Evolutionary conservation across 768 basidiomycete species (phyloP).

Genomic region (Xerocomellus amylosporus): DNA sequence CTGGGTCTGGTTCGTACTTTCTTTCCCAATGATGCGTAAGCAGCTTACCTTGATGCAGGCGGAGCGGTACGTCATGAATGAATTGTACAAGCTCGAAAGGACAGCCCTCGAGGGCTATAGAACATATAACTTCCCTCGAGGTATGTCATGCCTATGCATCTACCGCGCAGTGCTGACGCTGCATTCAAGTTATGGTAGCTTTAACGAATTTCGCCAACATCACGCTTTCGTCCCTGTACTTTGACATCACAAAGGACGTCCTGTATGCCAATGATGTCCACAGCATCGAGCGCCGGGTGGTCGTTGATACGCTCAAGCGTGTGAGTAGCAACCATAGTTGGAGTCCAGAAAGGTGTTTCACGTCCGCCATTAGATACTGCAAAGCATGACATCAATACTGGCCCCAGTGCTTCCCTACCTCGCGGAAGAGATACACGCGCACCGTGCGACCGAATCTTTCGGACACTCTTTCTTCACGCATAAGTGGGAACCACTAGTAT

Average conservation of each 20-base stretch:
- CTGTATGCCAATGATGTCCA: conserved; percentile 68
- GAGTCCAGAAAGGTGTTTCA: neutral
- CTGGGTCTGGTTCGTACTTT: conserved; percentile 59
- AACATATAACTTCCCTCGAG: conserved; percentile 78
- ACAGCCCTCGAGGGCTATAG: conserved; percentile 66
- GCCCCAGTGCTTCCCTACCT: conserved; percentile 90
- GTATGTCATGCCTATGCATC: conserved; percentile 36
- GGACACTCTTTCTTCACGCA: conserved; percentile 63
- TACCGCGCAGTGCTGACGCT: neutral
- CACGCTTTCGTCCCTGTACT: conserved; percentile 87
- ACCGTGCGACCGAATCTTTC: conserved; percentile 14
- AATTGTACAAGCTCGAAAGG: conserved; percentile 70
- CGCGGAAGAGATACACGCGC: conserved; percentile 77
- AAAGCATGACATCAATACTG: conserved; percentile 64
- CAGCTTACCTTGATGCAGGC: conserved; percentile 44
- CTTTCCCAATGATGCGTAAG: neutral
- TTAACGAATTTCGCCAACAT: conserved; percentile 77
- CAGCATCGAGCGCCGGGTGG: conserved; percentile 55
- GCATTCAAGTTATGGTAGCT: conserved; percentile 59
- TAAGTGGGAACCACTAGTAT: conserved; percentile 68
- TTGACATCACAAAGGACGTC: conserved; percentile 87
- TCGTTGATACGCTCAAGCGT: conserved; percentile 69
- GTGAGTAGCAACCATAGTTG: conserved; percentile 37
- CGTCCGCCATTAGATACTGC: conserved; percentile 48
- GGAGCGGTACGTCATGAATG: conserved; percentile 85